Percentiles rank a stretch among this genome's conserved stretches.
phyloP scores from a whole-genome alignment of 306 rosid genomes.

The Fragaria vesca region DNA sequence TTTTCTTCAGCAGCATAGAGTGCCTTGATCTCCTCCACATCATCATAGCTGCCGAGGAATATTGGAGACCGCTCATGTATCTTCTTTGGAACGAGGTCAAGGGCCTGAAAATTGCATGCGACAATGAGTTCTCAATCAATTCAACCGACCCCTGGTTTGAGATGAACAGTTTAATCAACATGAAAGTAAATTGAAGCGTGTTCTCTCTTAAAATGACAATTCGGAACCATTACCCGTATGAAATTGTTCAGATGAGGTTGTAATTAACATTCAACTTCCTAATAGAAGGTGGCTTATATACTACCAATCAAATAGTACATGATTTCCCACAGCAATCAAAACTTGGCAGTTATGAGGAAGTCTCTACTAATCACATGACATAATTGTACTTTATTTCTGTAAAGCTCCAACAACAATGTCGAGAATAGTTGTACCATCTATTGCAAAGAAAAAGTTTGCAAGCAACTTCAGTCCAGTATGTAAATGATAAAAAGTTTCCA shows the following conservation, averaged over 20 bases:
- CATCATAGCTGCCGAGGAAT: slow-evolving; percentile 89
- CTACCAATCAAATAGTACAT: neutral
- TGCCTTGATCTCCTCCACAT: slow-evolving; percentile 80
- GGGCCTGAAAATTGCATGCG: slow-evolving; percentile 49
- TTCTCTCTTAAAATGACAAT: too few relatives aligned
- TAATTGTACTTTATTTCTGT: neutral
- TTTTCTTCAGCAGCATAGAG: slow-evolving; percentile 62
- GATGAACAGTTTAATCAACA: neutral
- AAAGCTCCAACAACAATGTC: neutral
- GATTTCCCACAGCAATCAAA: neutral
- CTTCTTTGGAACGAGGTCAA: slow-evolving; percentile 70
- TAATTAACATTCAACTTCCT: neutral
- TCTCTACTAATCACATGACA: neutral
- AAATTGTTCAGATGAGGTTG: neutral
- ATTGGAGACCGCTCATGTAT: slow-evolving; percentile 84
- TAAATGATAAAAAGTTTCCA: slow-evolving; percentile 2
- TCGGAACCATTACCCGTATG: neutral
- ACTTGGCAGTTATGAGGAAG: neutral
- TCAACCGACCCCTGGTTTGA: neutral
- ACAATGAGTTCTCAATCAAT: neutral
- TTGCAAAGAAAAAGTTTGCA: neutral
- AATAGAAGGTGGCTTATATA: neutral
- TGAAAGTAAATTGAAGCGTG: neutral
- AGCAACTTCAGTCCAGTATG: neutral
- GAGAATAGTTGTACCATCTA: neutral